These are phyloP conservation scores for Evernia prunastri DNA, from an alignment of 495 filamentous ascomycete genomes.

Conservation along the genomic window DNA sequence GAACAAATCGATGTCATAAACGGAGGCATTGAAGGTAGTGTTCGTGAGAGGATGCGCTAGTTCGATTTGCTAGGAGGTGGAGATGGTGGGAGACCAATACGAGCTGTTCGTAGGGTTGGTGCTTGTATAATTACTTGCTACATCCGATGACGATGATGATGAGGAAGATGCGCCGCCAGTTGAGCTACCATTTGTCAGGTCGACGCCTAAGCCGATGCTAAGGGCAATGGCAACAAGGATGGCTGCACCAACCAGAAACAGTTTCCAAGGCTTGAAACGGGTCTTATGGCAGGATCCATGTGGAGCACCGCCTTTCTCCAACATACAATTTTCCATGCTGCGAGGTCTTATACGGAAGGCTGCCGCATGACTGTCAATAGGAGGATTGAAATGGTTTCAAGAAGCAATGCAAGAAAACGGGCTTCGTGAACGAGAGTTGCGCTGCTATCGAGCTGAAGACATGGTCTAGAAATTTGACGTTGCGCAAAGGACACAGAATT, in stretches of 20 bases:
- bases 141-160: not conserved
- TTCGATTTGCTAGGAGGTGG: slow-evolving; percentile 51
- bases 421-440: not conserved
- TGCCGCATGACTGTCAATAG: not conserved
- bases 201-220: slow-evolving; percentile 5
- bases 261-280: not conserved
- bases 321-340: not conserved
- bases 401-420: not conserved
- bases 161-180: not conserved
- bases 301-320: not conserved
- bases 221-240: slow-evolving; percentile 8
- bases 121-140: not conserved
- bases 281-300: not conserved
- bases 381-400: not conserved
- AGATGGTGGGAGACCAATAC: slow-evolving; percentile 20
- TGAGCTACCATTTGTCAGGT: not conserved
- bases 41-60: slow-evolving; percentile 40
- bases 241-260: not conserved
- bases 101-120: not conserved
- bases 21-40: slow-evolving; percentile 40
- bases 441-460: not conserved
- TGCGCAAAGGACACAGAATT: not conserved
- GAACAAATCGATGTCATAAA: slow-evolving; percentile 62
- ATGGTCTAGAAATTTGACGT: not conserved
- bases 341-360: not conserved